A percentile compares a stretch with the other conserved stretches of the same genome.
phyloP scores from a whole-genome alignment of 352 stramenopile species.

The Phytopythium litorale region DNA sequence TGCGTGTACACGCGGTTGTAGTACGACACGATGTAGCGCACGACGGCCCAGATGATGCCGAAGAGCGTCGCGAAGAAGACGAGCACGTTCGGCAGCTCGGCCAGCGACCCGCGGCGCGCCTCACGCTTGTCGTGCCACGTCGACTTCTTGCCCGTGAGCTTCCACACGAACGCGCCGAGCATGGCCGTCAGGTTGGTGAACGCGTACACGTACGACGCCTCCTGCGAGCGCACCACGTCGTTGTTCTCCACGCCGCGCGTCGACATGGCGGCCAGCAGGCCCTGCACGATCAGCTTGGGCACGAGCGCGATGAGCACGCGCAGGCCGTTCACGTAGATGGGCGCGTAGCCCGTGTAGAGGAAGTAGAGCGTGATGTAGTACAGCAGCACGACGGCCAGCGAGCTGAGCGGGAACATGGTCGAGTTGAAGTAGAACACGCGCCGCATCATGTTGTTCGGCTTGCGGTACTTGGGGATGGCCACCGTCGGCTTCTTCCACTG shows the following conservation, averaged over 20 bases:
- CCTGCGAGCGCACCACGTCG: constrained; percentile 76
- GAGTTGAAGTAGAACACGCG: constrained; percentile 84
- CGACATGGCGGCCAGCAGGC: constrained; percentile 64
- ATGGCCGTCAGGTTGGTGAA: constrained; percentile 80
- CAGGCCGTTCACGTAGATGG: constrained; percentile 74
- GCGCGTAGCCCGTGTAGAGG: constrained; percentile 79
- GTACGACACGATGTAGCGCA: constrained; percentile 79
- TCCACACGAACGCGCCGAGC: constrained; percentile 77
- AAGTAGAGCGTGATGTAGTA: constrained; percentile 89
- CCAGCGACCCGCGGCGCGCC: constrained; percentile 55
- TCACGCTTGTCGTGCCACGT: constrained; percentile 68
- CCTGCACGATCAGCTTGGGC: constrained; percentile 74
- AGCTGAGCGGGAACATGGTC: constrained; percentile 77
- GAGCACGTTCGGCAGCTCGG: constrained; percentile 79
- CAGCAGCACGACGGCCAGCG: constrained; percentile 69
- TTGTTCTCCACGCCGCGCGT: constrained; percentile 79
- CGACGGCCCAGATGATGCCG: constrained; percentile 72
- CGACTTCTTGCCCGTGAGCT: constrained; percentile 71
- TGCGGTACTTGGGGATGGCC: constrained; percentile 73
- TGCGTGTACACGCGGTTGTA: constrained; percentile 73
- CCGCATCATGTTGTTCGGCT: constrained; percentile 79
- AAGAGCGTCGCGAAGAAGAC: constrained; percentile 74
- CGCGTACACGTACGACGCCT: constrained; percentile 78
- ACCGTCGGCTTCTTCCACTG: constrained; percentile 79
- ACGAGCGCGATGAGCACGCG: constrained; percentile 63